Evolutionary conservation across 1,284 basidiomycete species (phyloP).

Genomic region (Ganoderma sinense): DNA sequence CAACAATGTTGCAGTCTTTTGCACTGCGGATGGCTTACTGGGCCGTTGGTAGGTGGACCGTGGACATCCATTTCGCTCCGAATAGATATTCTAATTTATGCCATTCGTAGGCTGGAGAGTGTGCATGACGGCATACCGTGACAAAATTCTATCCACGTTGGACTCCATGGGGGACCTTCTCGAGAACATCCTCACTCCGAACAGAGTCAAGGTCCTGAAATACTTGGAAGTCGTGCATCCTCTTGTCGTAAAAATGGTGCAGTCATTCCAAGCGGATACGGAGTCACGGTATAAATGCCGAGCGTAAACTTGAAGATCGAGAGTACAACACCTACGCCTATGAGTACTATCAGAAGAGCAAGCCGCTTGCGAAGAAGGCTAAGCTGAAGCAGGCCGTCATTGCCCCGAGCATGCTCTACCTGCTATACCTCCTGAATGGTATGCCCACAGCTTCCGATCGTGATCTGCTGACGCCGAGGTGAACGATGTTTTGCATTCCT

Average conservation of each 20-base stretch:
- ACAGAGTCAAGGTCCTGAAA: slow-evolving; percentile 11
- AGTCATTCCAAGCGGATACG: slow-evolving; percentile 11
- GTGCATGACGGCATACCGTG: slow-evolving; percentile 20
- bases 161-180: slow-evolving; percentile 31
- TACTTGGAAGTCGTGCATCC: slow-evolving; percentile 31
- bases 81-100: background rate
- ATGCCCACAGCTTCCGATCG: background rate
- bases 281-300: too few species aligned
- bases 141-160: slow-evolving; percentile 34
- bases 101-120: slow-evolving; percentile 16
- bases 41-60: slow-evolving; percentile 52
- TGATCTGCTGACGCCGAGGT: background rate
- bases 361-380: background rate
- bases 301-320: too few species aligned
- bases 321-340: background rate
- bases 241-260: slow-evolving; percentile 10
- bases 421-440: background rate
- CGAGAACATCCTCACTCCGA: background rate
- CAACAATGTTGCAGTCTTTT: slow-evolving; percentile 42
- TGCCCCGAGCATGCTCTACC: background rate
- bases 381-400: slow-evolving; percentile 3
- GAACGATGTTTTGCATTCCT: background rate
- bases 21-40: slow-evolving; percentile 56
- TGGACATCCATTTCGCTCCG: background rate
- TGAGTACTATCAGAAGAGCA: background rate